Base-by-base conservation (phyloP, 2,329 filamentous ascomycete genomes). In the Talaromyces sp. region DNA sequence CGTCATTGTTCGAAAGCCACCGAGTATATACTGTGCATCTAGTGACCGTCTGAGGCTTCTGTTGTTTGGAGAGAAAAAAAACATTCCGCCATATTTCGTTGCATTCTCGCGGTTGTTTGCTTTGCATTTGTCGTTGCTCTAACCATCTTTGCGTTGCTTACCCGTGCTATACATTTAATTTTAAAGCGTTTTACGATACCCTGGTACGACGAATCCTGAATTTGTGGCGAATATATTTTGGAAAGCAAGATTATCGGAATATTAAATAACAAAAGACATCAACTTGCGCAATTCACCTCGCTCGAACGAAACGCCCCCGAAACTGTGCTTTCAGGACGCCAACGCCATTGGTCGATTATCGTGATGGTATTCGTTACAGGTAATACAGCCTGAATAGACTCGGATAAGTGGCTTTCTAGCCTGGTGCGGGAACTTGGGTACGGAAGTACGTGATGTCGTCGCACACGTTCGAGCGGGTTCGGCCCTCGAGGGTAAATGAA, bases 401-500 rank as follows among this genome's bases (percentile, higher is more conserved):
- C 66, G 60, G 62, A 69, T 67, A 62, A 62, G 53, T 46, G 65
- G 65, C 69, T 65, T 66, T 64, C 54, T 66, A 65, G 60, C 67
- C 67, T 68, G 65, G 61, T 68, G 62, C 65, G 65, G 63, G 66
- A 64, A 63, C 63, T 63, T 67, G 60, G 61, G 64, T 54, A 59
- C 61, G 59, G 62, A 62, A 65, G 72, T 67, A 58, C 67, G 72
- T 65, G 63, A 77, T 77, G 75, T 68, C 70, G 64, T 73, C 69
- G 65, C 67, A 74, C 67, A 73, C 64, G 65, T 63, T 65, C 65
- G 69, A 69, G 63, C 68, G 66, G 53, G 65, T 66, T 63, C 69
- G 69, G 64, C 68, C 67, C 68, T 67, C 69, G 62, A 67, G 67
- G 63, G 60, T 69, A 51, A 69, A 64, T 63, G 65, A 70, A 63